phyloP scores from a whole-genome alignment of 2,329 filamentous ascomycete species.

The Blastomyces gilchristii region DNA sequence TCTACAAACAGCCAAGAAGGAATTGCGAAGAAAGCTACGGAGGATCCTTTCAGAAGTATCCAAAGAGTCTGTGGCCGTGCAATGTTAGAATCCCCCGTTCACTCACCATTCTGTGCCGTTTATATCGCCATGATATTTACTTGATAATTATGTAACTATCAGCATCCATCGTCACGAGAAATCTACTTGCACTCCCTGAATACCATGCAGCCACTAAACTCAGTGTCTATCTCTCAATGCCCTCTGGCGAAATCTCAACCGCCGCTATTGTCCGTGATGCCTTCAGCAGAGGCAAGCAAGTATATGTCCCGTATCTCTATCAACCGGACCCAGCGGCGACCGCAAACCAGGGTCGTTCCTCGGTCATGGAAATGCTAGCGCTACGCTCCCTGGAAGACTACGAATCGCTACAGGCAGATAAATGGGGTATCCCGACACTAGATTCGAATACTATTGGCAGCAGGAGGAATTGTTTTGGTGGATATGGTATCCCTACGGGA shows the following conservation, averaged over 20 bases:
- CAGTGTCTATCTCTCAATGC: conserved; percentile 91
- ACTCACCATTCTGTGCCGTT: not conserved
- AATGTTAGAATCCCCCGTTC: conserved; percentile 50
- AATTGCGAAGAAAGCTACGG: conserved; percentile 62
- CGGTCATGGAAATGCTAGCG: conserved; percentile 92
- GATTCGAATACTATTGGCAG: conserved; percentile 52
- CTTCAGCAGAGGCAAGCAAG: conserved; percentile 63
- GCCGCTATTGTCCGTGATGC: conserved; percentile 72
- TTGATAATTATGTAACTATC: conserved; percentile 9
- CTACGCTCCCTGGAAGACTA: conserved; percentile 66
- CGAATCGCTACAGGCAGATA: conserved; percentile 62
- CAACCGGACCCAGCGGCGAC: conserved; percentile 33
- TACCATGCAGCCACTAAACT: conserved; percentile 66
- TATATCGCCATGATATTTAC: not conserved
- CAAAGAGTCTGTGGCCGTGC: conserved; percentile 50
- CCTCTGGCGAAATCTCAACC: conserved; percentile 74
- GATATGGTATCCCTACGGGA: conserved; percentile 36
- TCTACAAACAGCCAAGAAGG: conserved; percentile 61
- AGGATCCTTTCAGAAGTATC: conserved; percentile 51
- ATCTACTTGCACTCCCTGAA: conserved; percentile 56
- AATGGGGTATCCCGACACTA: conserved; percentile 92
- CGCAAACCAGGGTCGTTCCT: conserved; percentile 40
- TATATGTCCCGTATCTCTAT: conserved; percentile 87
- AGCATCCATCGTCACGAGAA: conserved; percentile 57
- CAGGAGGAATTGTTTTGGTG: conserved; percentile 65